Conservation (phyloP, 805 yeast genomes). For the Scheffersomyces stipitis region DNA sequence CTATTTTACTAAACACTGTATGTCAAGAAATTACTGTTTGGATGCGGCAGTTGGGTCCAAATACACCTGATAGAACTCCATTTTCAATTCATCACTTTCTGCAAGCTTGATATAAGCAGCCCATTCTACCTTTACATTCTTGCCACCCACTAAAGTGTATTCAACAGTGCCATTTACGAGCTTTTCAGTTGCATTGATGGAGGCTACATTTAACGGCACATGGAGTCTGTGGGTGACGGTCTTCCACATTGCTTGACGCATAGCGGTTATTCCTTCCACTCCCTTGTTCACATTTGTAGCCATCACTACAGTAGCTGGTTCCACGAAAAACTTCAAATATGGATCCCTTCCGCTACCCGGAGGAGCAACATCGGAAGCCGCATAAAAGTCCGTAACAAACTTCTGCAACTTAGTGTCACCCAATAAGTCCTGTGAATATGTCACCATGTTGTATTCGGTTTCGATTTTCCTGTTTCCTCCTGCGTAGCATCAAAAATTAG, state of each 20-base stretch:
- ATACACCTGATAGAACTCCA: constrained; percentile 11
- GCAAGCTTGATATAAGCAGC: constrained; percentile 8
- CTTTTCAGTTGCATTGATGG: not conserved
- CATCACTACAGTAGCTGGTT: constrained; percentile 8
- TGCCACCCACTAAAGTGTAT: constrained; percentile 9
- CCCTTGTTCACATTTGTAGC: constrained; percentile 8
- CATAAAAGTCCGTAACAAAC: constrained; percentile 8
- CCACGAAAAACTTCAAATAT: constrained; percentile 7
- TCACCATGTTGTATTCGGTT: constrained; percentile 3
- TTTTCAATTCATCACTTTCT: constrained; percentile 3
- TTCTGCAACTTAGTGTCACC: constrained; percentile 3
- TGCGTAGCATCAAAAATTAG: too few relatives aligned
- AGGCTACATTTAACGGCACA: constrained; percentile 9
- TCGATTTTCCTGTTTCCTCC: too few relatives aligned
- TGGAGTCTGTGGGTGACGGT: constrained; percentile 12
- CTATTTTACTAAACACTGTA: too few relatives aligned
- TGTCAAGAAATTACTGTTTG: too few relatives aligned
- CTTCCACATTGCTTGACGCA: constrained; percentile 13
- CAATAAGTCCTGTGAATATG: constrained; percentile 1
- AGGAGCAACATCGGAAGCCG: constrained; percentile 9
- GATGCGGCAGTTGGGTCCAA: constrained; percentile 9
- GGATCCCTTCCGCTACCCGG: constrained; percentile 8
- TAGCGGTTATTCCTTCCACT: constrained; percentile 3
- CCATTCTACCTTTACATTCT: constrained; percentile 7
- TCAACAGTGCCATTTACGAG: constrained; percentile 12